A percentile compares a stretch with the other conserved stretches of the same genome.
These are phyloP conservation scores for Amaranthus tricolor DNA, from an alignment of 179 eudicot species.

Conservation along the genomic window DNA sequence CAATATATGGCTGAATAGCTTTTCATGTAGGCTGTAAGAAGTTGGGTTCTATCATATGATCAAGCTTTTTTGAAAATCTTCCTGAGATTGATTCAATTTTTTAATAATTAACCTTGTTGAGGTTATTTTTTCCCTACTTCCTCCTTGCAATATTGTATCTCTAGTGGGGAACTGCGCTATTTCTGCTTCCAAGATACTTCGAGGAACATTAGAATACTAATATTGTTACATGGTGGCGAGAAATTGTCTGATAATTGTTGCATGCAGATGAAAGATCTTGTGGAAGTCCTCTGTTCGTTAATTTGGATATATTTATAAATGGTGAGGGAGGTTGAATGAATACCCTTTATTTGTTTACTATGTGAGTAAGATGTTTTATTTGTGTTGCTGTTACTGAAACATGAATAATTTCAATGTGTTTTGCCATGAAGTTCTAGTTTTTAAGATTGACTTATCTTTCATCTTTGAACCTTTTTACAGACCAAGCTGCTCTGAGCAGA, in stretches of 20 bases:
- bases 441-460: not conserved
- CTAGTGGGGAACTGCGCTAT: too few species aligned
- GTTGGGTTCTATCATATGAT: too few species aligned
- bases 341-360: too few species aligned
- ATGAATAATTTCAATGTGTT: not conserved
- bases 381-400: not conserved
- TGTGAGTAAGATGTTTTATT: not conserved
- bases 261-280: not conserved
- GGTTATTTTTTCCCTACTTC: too few species aligned
- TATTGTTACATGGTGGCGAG: not conserved
- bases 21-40: too few species aligned
- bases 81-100: too few species aligned
- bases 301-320: not conserved
- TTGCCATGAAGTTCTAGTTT: not conserved
- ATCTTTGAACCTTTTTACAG: conserved; percentile 36
- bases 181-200: too few species aligned
- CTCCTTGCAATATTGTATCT: too few species aligned
- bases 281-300: not conserved
- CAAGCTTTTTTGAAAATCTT: too few species aligned
- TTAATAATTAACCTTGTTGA: too few species aligned
- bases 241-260: not conserved
- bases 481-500: conserved; percentile 51
- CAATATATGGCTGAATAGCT: too few species aligned
- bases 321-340: not conserved
- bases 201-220: too few species aligned